Percentiles rank a stretch among this genome's conserved stretches.
These are phyloP conservation scores for Crithidia expoeki DNA, from an alignment of 208 protist genomes.

Conservation along the genomic window DNA sequence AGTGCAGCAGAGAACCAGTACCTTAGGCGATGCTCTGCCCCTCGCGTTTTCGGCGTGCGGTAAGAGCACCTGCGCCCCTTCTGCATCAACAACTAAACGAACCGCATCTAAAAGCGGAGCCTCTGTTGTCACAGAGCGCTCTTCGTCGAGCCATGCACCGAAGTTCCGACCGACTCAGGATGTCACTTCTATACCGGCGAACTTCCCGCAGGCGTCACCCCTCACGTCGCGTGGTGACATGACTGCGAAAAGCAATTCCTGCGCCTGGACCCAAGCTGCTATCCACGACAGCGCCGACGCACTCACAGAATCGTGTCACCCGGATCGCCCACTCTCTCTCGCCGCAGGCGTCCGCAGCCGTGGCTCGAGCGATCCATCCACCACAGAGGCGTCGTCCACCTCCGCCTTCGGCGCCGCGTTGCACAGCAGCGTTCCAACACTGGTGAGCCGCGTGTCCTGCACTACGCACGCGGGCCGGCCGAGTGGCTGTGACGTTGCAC, in stretches of 20 bases:
- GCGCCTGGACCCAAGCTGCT: background rate
- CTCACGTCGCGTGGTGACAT: background rate
- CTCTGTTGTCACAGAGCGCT: no score
- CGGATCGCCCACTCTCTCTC: background rate
- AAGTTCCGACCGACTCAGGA: background rate
- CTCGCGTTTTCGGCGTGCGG: background rate
- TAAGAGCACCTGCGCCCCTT: background rate
- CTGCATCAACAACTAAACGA: no score
- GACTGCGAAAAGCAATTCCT: background rate
- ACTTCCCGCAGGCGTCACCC: background rate
- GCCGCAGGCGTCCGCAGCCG: background rate
- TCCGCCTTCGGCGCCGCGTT: background rate
- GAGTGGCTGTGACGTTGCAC: background rate
- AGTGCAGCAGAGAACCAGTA: background rate
- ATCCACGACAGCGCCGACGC: background rate
- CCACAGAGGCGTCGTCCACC: background rate
- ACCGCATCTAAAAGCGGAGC: no score
- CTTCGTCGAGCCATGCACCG: no score
- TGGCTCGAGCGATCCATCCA: background rate
- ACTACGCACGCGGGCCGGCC: background rate
- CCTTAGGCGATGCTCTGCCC: background rate
- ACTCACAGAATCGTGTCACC: background rate
- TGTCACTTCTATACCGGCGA: background rate
- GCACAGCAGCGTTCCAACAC: background rate
- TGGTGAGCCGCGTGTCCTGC: slow-evolving; percentile 2